Percentiles rank a stretch among this genome's conserved stretches.
Evolutionary conservation across 805 yeast species (phyloP).

Genomic region (Kregervanrija fluxuum): DNA sequence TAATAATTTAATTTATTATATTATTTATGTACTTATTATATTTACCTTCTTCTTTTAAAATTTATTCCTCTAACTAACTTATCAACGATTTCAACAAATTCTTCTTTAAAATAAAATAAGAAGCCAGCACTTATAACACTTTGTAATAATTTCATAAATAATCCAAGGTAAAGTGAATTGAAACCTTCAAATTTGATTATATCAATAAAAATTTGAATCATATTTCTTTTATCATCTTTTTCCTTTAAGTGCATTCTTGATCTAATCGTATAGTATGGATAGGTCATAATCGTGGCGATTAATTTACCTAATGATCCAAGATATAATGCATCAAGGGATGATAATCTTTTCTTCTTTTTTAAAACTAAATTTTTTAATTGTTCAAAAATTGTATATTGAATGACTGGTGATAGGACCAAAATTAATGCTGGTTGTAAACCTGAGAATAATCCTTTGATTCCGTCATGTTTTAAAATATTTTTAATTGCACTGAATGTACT

Average conservation of each 20-base stretch:
- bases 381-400: constrained; percentile 88
- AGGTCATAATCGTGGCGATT: constrained; percentile 81
- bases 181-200: constrained; percentile 68
- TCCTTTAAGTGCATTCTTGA: constrained; percentile 72
- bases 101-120: constrained; percentile 85
- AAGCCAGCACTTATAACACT: constrained; percentile 86
- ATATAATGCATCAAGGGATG: constrained; percentile 72
- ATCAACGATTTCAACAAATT: constrained; percentile 45
- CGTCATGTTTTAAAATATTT: constrained; percentile 64
- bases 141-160: constrained; percentile 72
- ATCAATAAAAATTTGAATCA: constrained; percentile 45
- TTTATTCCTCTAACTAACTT: constrained; percentile 1
- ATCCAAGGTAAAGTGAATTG: constrained; percentile 73
- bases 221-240: constrained; percentile 23
- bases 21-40: background rate
- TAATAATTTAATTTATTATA: constrained; percentile 3
- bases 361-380: constrained; percentile 66
- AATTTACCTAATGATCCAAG: constrained; percentile 88
- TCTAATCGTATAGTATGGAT: constrained; percentile 87
- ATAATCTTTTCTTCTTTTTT: constrained; percentile 44
- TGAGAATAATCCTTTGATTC: constrained; percentile 63
- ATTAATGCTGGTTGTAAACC: constrained; percentile 87
- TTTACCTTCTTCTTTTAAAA: background rate
- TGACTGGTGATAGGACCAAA: constrained; percentile 79
- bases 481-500: constrained; percentile 50